phyloP scores from a whole-genome alignment of 1,284 basidiomycete species.

The Pseudozyma tsukubaensis region DNA sequence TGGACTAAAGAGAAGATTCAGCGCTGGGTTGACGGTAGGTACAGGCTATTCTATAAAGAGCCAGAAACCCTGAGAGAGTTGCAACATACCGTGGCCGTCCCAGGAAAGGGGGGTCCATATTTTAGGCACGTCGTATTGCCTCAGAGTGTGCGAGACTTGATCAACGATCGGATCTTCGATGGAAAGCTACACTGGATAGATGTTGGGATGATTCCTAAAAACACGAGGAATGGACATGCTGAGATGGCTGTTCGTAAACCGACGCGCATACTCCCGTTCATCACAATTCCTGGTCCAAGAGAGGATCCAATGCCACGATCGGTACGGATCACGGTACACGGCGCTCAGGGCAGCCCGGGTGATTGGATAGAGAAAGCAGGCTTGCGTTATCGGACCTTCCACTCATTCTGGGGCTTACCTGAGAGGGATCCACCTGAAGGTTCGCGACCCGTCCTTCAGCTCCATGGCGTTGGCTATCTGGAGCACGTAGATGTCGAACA shows the following conservation, averaged over 20 bases:
- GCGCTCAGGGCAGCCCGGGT: neutral
- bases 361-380: too few relatives aligned
- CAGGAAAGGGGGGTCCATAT: too few relatives aligned
- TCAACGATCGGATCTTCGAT: neutral
- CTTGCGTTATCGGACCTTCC: neutral
- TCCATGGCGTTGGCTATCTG: neutral
- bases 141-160: neutral
- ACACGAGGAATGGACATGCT: neutral
- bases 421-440: neutral
- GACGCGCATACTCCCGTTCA: too few relatives aligned
- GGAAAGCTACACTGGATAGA: slow-evolving; percentile 2
- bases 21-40: too few relatives aligned
- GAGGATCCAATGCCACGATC: too few relatives aligned
- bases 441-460: neutral
- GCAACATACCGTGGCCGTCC: too few relatives aligned
- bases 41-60: too few relatives aligned
- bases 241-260: too few relatives aligned
- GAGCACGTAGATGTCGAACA: neutral
- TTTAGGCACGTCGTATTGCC: too few relatives aligned
- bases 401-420: neutral
- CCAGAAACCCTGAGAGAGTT: too few relatives aligned
- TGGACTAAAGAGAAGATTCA: too few relatives aligned
- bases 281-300: too few relatives aligned
- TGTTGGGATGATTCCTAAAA: neutral
- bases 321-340: neutral